Evolutionary conservation across 345 rosid genomes (phyloP), one percentile per base, ranked within the genome.

Genomic region (Hibiscus syriacus): DNA sequence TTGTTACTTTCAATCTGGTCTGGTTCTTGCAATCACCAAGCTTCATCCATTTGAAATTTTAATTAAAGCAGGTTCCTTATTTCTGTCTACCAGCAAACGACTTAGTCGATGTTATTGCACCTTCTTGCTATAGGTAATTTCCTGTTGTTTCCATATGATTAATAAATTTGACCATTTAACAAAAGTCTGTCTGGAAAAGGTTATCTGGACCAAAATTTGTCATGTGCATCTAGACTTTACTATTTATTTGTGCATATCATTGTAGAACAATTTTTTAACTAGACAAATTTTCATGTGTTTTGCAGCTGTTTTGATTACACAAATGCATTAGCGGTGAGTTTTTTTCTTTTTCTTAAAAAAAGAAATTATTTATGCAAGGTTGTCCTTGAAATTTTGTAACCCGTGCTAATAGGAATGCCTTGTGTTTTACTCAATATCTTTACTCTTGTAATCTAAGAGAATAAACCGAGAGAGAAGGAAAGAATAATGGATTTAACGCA

Each of bases 251-350:
- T 20, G 39, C 29, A 6, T 36, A 55, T 36, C 29, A 6, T 10
- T 17, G n/a, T 16, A 6, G 32, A 32, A 48, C n/a, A 53, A 55
- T n/a, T n/a, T 71, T 73, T 66, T 67, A 45, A 73, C 56, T 67
- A 39, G 14, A 53, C 7, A 58, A 54, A 7, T 39, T 69, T 68
- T 39, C 75, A 61, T 70, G 16, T 68, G 41, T 69, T 71, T 22
- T 70, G 70, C 96, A 93, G 98, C 82, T 93, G 97, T 78, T 93
- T 93, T 69, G 98, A 90, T 83, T 90, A 93, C 80, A 93, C 98
- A 55, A 93, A 93, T 80, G 98, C 83, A 64, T 81, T 93, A 78
- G 96, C 97, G 69, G 98, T 90, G 77, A 93, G 98, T 80, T 69
- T 66, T 67, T 16, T 26, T 25, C 64, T 19, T n/a, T 6, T n/a